phyloP scores from a whole-genome alignment of 371 early-diverging fungal species.

The Umbelopsis sp. region DNA sequence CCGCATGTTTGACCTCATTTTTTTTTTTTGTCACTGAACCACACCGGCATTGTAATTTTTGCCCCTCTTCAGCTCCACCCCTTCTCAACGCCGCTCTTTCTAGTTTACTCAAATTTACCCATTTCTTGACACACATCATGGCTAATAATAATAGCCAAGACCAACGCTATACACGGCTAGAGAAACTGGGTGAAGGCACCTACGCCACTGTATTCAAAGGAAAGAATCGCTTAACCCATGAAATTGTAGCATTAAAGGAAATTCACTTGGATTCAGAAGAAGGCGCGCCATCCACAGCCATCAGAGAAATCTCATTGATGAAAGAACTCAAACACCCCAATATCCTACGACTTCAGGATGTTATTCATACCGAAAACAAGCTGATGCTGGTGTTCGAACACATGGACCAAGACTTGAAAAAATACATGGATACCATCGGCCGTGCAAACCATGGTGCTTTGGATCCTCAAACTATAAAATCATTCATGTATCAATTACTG shows the following conservation, averaged over 20 bases:
- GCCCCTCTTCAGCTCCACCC: not conserved
- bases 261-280: slow-evolving; percentile 93
- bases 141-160: slow-evolving; percentile 37
- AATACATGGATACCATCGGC: slow-evolving; percentile 86
- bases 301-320: slow-evolving; percentile 95
- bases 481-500: slow-evolving; percentile 88
- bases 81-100: slow-evolving; percentile 13
- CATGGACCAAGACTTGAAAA: slow-evolving; percentile 98
- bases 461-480: slow-evolving; percentile 71
- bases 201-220: slow-evolving; percentile 99
- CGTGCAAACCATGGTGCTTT: slow-evolving; percentile 68
- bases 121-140: slow-evolving; percentile 22
- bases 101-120: slow-evolving; percentile 20
- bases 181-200: slow-evolving; percentile 98
- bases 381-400: slow-evolving; percentile 99
- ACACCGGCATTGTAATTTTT: too few species aligned
- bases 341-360: slow-evolving; percentile 93
- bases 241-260: slow-evolving; percentile 98
- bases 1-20: too few species aligned
- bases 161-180: slow-evolving; percentile 76
- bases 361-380: slow-evolving; percentile 97
- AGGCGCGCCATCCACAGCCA: slow-evolving; percentile 95
- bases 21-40: too few species aligned
- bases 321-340: slow-evolving; percentile 92
- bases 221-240: slow-evolving; percentile 81